Conservation (phyloP, 305 asterid species). For the Euphrasia arctica region DNA sequence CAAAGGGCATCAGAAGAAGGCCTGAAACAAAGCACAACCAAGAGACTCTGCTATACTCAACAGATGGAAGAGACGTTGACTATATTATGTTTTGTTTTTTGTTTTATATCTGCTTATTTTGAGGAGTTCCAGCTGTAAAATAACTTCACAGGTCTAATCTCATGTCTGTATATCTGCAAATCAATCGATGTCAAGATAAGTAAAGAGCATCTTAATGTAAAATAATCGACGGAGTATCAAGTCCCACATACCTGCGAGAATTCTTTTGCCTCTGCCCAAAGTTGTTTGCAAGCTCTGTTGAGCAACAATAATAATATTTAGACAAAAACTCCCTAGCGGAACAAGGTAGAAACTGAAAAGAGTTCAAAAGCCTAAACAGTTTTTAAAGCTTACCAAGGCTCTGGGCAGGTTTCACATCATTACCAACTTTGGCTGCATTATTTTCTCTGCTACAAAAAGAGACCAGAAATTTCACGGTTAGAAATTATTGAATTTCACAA, state of each 20-base stretch:
- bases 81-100: constrained; percentile 26
- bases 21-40: constrained; percentile 59
- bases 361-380: constrained; percentile 2
- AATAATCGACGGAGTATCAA: constrained; percentile 1
- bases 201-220: background rate
- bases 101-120: constrained; percentile 48
- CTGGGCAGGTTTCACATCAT: constrained; percentile 67
- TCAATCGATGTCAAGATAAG: constrained; percentile 17
- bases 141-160: constrained; percentile 77
- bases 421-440: constrained; percentile 41
- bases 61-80: constrained; percentile 43
- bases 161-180: constrained; percentile 95
- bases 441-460: constrained; percentile 70
- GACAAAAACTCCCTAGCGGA: constrained; percentile 9
- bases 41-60: constrained; percentile 63
- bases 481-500: background rate
- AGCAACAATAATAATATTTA: background rate
- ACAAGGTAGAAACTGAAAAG: background rate
- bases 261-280: constrained; percentile 84
- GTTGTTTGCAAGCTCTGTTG: constrained; percentile 61
- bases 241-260: constrained; percentile 70
- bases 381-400: constrained; percentile 58
- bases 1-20: constrained; percentile 64
- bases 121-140: constrained; percentile 35
- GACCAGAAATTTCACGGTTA: constrained; percentile 1